phyloP scores from a whole-genome alignment of 2,329 filamentous ascomycete species.

The Chaetomium sp. region DNA sequence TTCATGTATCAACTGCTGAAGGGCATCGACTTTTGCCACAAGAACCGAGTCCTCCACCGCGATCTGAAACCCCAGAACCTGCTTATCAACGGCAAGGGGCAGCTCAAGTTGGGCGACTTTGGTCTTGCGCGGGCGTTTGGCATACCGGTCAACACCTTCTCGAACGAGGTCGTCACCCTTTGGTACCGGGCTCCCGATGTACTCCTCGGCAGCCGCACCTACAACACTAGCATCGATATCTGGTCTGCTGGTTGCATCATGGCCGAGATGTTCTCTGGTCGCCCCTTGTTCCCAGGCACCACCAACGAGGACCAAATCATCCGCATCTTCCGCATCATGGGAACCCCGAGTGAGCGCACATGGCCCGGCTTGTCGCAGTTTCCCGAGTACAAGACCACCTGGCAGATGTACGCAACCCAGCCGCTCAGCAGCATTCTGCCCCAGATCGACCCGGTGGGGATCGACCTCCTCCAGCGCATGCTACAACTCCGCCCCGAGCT shows the following conservation, averaged over 20 bases:
- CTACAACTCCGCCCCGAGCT: slow-evolving; percentile 88
- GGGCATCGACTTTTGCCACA: slow-evolving; percentile 96
- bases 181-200: slow-evolving; percentile 98
- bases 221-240: slow-evolving; percentile 99
- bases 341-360: slow-evolving; percentile 87
- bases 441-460: slow-evolving; percentile 78
- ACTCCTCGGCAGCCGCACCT: slow-evolving; percentile 84
- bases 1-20: slow-evolving; percentile 98
- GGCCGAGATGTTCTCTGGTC: slow-evolving; percentile 98
- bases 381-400: slow-evolving; percentile 95
- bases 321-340: slow-evolving; percentile 98
- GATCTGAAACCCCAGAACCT: slow-evolving; percentile 96
- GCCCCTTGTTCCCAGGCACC: slow-evolving; percentile 91
- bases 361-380: slow-evolving; percentile 95
- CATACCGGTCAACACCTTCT: slow-evolving; percentile 96
- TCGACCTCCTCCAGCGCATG: slow-evolving; percentile 85
- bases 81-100: slow-evolving; percentile 84
- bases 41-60: slow-evolving; percentile 91
- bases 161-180: slow-evolving; percentile 93
- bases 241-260: slow-evolving; percentile 99
- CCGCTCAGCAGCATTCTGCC: slow-evolving; percentile 81
- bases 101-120: slow-evolving; percentile 91
- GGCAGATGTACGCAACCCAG: slow-evolving; percentile 90
- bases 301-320: slow-evolving; percentile 97
- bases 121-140: slow-evolving; percentile 90